Conservation (phyloP, 768 basidiomycete genomes). For the Psilocybe cyanescens region DNA sequence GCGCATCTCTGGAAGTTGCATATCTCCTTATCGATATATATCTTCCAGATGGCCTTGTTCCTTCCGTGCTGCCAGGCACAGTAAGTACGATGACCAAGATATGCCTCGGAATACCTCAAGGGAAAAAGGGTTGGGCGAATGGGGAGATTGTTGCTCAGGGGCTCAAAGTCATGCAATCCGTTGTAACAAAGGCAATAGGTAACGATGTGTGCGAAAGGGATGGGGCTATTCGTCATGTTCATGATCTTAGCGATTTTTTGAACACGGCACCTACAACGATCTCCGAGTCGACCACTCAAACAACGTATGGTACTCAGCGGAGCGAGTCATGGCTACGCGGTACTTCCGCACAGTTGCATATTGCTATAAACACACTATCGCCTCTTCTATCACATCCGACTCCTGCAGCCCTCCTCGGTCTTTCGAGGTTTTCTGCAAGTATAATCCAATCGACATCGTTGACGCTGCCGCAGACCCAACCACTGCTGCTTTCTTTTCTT, state of each 20-base stretch:
- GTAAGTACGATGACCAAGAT: conserved; percentile 79
- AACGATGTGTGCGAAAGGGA: conserved; percentile 69
- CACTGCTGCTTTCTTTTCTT: conserved; percentile 71
- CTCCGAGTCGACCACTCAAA: conserved; percentile 13
- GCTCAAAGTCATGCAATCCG: conserved; percentile 57
- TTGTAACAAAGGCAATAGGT: conserved; percentile 61
- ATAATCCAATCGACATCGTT: conserved; percentile 59
- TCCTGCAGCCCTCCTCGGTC: conserved; percentile 59
- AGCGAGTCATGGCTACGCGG: conserved; percentile 81
- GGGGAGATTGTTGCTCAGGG: conserved; percentile 67
- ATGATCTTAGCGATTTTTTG: conserved; percentile 66
- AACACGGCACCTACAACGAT: conserved; percentile 29
- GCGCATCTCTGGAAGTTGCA: conserved; percentile 61
- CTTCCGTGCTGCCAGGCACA: conserved; percentile 83
- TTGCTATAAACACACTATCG: conserved; percentile 78
- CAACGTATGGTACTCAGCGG: conserved; percentile 50
- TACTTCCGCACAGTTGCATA: conserved; percentile 81
- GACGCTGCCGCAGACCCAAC: conserved; percentile 69
- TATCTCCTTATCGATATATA: conserved; percentile 58
- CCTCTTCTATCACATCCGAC: conserved; percentile 75
- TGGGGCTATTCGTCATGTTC: conserved; percentile 57
- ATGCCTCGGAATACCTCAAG: conserved; percentile 54
- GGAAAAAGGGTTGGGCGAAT: conserved; percentile 67
- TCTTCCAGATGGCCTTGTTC: conserved; percentile 54
- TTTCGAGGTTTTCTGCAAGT: conserved; percentile 56